Percentiles rank a stretch among this genome's conserved stretches.
Conservation (phyloP, 2,329 filamentous ascomycete species). For the Drechslerella stenobrocha region DNA sequence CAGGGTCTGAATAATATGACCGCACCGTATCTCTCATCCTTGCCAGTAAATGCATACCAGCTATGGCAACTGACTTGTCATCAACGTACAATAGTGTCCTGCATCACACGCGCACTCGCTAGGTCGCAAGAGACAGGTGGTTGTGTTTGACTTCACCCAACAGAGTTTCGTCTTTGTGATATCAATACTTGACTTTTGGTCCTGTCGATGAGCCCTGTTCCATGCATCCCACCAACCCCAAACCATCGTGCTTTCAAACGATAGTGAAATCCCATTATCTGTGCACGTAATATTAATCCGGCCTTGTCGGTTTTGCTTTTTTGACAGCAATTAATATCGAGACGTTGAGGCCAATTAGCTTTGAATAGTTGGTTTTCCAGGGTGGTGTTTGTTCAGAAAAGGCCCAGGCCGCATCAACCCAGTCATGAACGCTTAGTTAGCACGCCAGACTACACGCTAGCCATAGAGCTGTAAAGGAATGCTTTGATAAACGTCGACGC, state of each 20-base stretch:
- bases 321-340: slow-evolving; percentile 21
- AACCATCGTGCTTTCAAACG: slow-evolving; percentile 22
- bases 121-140: slow-evolving; percentile 44
- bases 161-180: no score
- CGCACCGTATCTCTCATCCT: background rate
- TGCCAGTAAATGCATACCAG: background rate
- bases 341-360: slow-evolving; percentile 17
- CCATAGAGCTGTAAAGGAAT: no score
- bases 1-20: background rate
- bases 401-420: slow-evolving; percentile 39
- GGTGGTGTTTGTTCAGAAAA: slow-evolving; percentile 13
- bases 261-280: slow-evolving; percentile 18
- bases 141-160: slow-evolving; percentile 47
- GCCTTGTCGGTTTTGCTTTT: no score
- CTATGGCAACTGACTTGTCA: background rate
- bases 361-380: no score
- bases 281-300: slow-evolving; percentile 13
- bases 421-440: slow-evolving; percentile 8
- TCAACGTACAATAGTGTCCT: slow-evolving; percentile 34
- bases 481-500: slow-evolving; percentile 31
- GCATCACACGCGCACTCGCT: no score
- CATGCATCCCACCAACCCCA: slow-evolving; percentile 34
- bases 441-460: no score
- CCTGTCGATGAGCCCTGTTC: slow-evolving; percentile 25
- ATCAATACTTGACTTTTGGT: slow-evolving; percentile 23